Base-by-base conservation (phyloP, 2,329 filamentous ascomycete genomes). In the Didymella exigua region DNA sequence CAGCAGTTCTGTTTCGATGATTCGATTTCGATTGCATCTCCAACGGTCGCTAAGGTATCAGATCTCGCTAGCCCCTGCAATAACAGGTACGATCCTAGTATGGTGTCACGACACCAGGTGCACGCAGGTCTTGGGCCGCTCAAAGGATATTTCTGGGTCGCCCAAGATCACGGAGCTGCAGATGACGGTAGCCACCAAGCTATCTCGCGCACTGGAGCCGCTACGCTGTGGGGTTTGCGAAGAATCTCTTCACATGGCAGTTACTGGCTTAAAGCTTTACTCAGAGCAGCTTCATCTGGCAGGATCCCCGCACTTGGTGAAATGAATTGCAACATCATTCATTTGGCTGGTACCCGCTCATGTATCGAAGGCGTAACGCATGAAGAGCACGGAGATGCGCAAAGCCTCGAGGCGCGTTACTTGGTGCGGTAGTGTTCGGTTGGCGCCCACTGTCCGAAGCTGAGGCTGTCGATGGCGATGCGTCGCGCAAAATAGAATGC, bases 401-500 rank as follows among this genome's bases (percentile, higher is more conserved):
- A 38, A 14, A 3, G 41, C 21, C 45, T 37, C 49, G 45, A 33
- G 24, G 30, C 45, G 31, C 46, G 46, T 37, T 60, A 49, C 48
- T 60, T 27, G 34, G 48, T 49, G 44, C 48, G 52, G 51, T 43
- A 49, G 36, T n/a, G n/a, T 47, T 61, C 64, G 59, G 58, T 60
- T 67, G 64, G 64, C 52, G 52, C 36, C 30, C 36, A 37, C 27
- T 16, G 41, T 19, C 34, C 30, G 41, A 42, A 55, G 52, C 52
- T 55, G 52, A 55, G 29, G 29, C 46, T 50, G 26, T 44, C 18
- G 29, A 42, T 42, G 18, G 41, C 34, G 26, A 50, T 41, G 34
- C 29, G 42, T 55, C 54, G 48, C 48, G 47, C 31, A 48, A 48
- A 38, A 42, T 37, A 40, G 31, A 27, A 33, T 33, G 44, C 43